Evolutionary conservation across 2,329 filamentous ascomycete genomes (phyloP), one percentile per base, ranked within the genome.

Genomic region (Aaosphaeria arxii): DNA sequence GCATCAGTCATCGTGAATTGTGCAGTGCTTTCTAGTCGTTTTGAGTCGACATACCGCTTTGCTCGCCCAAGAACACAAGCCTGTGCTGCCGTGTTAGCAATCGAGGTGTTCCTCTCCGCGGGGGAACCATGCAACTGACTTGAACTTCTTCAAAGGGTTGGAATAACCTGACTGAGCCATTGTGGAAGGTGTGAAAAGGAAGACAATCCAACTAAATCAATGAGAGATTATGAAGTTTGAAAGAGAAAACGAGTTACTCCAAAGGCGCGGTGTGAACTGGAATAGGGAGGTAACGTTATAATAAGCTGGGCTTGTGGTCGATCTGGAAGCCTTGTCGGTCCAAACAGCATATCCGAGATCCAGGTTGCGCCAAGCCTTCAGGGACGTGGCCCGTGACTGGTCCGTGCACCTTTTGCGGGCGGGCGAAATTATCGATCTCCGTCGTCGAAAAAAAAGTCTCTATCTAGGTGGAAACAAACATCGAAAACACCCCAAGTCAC

Each of bases 141-240:
- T 99, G 87, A 97, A 99, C 77, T 99, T 99, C 88, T 99, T 99
- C 77, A 99, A 80, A 66, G 94, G 94, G 80, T 97, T 97, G 74
- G 95, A 96, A 81, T 97, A 99, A 50, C 75, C 76, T 63, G 84
- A 77, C 76, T 90, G 85, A 73, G 91, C 89, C 91, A 96, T 96
- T 71, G 70, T 83, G 73, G 17, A 24, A 24, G 17, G 17, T 24
- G 17, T 24, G 17, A 24, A 24, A 24, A 24, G 17, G 17, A 2
- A 24, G 17, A 24, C 17, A 24, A 24, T 24, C 17, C 17, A 24
- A 24, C 17, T 24, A 24, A 24, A 24, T 24, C 17, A 24, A 24
- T 24, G 17, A 24, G 17, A 24, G 17, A 24, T 24, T 24, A 24
- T 24, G 17, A 24, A 24, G 17, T 24, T 24, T 24, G 17, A 24